A percentile compares a stretch with the other conserved stretches of the same genome.
These are phyloP conservation scores for Podila verticillata DNA, from an alignment of 192 early-diverging fungal genomes.

Conservation along the genomic window DNA sequence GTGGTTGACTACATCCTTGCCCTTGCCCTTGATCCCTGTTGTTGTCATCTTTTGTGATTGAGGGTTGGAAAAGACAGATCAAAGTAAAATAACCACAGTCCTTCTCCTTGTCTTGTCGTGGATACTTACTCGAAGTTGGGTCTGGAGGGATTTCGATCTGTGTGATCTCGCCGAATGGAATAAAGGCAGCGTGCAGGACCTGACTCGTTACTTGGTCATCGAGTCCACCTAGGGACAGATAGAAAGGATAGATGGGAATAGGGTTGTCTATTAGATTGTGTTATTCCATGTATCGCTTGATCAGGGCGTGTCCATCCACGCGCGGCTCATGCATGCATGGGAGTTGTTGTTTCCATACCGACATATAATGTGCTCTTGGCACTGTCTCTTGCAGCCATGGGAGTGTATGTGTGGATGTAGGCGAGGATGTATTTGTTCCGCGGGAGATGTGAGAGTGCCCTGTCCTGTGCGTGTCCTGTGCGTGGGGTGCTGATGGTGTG, in stretches of 20 bases:
- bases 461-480: too few species aligned
- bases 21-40: too few species aligned
- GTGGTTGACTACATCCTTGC: too few species aligned
- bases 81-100: too few species aligned
- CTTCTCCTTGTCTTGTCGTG: too few species aligned
- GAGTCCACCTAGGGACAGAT: conserved; percentile 72
- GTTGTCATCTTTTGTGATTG: too few species aligned
- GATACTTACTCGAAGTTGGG: conserved; percentile 71
- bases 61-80: too few species aligned
- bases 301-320: too few species aligned
- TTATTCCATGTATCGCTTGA: neutral
- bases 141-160: conserved; percentile 88
- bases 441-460: neutral
- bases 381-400: conserved; percentile 35
- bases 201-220: conserved; percentile 81
- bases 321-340: neutral
- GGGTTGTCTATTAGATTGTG: neutral
- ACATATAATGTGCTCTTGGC: conserved; percentile 42
- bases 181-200: conserved; percentile 87
- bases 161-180: conserved; percentile 97
- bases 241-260: neutral
- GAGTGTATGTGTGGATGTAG: neutral
- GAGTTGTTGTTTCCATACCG: conserved; percentile 13
- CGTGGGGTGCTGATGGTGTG: too few species aligned
- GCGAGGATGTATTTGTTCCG: neutral